Base-by-base conservation (phyloP, 441 rosid genomes). In the Populus hybrid region DNA sequence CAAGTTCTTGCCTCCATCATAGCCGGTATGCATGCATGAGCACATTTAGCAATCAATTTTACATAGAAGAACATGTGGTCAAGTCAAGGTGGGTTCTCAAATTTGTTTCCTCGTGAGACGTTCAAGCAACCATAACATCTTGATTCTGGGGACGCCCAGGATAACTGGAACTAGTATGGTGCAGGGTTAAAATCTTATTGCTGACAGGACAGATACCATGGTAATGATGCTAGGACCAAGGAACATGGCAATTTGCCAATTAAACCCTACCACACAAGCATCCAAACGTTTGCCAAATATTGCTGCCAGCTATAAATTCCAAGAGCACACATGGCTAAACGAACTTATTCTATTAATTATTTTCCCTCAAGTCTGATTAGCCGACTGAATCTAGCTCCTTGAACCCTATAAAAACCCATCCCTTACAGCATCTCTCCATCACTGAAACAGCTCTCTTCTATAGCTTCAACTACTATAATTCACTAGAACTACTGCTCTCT, bases 371-470 rank as follows among this genome's bases (percentile, higher is more conserved):
- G 59, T 76, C 70, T 64, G 56, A n/a, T 40, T 68, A 33, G 64
- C 6, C 64, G 10, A 21, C 68, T 50, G 63, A 66, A 21, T 36
- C 56, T 12, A 45, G 20, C 64, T 80, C 59, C 82, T 33, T 56
- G 23, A 38, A 20, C 85, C 69, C 81, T 90, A 92, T 92, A 90
- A 83, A 88, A 82, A 69, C 86, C 88, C 76, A 31, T 36, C 78
- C 56, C 28, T 68, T 31, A 12, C 69, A 72, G 50, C 68, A 64
- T 53, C 40, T 78, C 35, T 40, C 35, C 88, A 82, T 75, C 85
- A 83, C 78, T 68, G 85, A 29, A 63, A 70, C 42, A 2, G 33
- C 29, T 35, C 45, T 77, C 74, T 68, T 66, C 69, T 76, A 67
- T 23, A 70, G 42, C 76, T 74, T 33, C 71, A 73, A 69, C 76